Evolutionary conservation across 208 protist genomes (phyloP).

Genomic region (Crithidia thermophila): DNA sequence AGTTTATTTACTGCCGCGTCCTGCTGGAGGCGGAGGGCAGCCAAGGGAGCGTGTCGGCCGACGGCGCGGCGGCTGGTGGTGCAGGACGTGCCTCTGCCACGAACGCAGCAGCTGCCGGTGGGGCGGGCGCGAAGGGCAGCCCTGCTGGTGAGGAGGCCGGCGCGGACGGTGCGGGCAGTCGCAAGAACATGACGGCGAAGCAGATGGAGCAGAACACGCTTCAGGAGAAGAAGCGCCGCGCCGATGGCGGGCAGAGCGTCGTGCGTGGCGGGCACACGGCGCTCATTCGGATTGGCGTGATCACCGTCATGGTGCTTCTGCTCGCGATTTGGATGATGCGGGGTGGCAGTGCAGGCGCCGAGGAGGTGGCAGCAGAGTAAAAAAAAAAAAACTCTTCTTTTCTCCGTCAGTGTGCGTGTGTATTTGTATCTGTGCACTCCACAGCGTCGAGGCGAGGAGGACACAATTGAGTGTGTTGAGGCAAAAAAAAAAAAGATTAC

Average conservation of each 20-base stretch:
- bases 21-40: conserved; percentile 29
- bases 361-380: neutral
- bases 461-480: no score
- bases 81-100: neutral
- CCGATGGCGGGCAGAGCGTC: neutral
- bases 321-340: conserved; percentile 30
- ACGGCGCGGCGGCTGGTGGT: neutral
- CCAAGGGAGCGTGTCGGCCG: conserved; percentile 2
- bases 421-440: conserved; percentile 9
- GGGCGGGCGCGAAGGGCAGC: neutral
- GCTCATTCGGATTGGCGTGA: conserved; percentile 12
- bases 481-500: no score
- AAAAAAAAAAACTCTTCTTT: conserved; percentile 15
- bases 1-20: conserved; percentile 52
- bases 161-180: neutral
- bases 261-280: conserved; percentile 2
- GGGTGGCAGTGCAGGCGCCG: neutral
- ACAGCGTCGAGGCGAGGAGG: no score
- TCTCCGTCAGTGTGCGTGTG: conserved; percentile 6
- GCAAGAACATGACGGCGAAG: conserved; percentile 28
- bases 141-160: neutral
- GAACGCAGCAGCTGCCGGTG: neutral
- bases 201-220: conserved; percentile 37
- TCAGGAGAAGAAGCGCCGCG: conserved; percentile 94
- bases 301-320: conserved; percentile 11